These are phyloP conservation scores for Clausena lansium DNA, from an alignment of 345 rosid genomes.

Conservation along the genomic window DNA sequence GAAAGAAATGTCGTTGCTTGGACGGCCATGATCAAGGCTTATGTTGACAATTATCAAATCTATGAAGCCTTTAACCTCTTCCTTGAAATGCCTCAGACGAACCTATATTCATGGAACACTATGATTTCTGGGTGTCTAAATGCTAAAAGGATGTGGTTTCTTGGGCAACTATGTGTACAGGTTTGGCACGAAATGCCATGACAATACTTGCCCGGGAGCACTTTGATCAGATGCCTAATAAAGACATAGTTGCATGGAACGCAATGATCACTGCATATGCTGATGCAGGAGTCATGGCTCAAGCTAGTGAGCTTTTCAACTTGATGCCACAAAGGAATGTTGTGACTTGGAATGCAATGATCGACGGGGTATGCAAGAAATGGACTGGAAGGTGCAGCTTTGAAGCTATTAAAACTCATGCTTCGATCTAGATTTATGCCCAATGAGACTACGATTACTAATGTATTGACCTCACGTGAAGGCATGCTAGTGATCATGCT, in stretches of 20 bases:
- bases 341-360: slow-evolving; percentile 40
- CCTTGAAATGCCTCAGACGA: slow-evolving; percentile 30
- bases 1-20: slow-evolving; percentile 42
- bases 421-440: slow-evolving; percentile 25
- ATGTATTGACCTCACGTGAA: slow-evolving; percentile 29
- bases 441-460: slow-evolving; percentile 35
- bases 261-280: slow-evolving; percentile 38
- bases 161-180: slow-evolving; percentile 38
- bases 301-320: slow-evolving; percentile 32
- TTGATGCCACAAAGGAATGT: slow-evolving; percentile 32
- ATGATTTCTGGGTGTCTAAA: slow-evolving; percentile 39
- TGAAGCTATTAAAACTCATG: slow-evolving; percentile 32
- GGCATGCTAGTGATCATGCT: slow-evolving; percentile 28
- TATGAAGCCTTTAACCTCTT: slow-evolving; percentile 37
- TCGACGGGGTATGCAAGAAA: slow-evolving; percentile 42
- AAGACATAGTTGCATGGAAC: slow-evolving; percentile 37
- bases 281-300: slow-evolving; percentile 26
- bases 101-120: slow-evolving; percentile 35
- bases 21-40: slow-evolving; percentile 44
- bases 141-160: slow-evolving; percentile 33
- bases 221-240: slow-evolving; percentile 35
- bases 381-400: slow-evolving; percentile 32
- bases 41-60: slow-evolving; percentile 27
- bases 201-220: slow-evolving; percentile 25
- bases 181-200: slow-evolving; percentile 36